Conservation (phyloP, 2,329 filamentous ascomycete species). For the Neonectria punicea region DNA sequence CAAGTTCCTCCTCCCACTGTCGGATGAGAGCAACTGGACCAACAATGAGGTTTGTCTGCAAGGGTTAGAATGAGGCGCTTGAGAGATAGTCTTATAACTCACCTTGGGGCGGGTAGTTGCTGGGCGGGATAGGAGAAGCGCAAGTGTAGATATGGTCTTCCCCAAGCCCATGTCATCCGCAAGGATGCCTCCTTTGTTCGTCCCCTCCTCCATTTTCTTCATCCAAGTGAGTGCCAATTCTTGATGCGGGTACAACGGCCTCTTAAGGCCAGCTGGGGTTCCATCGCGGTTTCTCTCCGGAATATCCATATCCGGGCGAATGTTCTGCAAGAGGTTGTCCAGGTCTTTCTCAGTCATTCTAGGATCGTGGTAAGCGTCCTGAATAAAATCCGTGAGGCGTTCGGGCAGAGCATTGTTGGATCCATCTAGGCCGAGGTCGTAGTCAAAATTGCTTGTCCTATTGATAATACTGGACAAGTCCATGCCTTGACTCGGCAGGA, state of each 20-base stretch:
- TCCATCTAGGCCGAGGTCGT: constrained; percentile 47
- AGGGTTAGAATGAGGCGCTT: constrained; percentile 40
- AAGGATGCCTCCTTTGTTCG: constrained; percentile 87
- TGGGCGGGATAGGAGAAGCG: constrained; percentile 77
- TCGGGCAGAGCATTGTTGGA: constrained; percentile 51
- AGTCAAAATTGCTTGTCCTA: constrained; percentile 52
- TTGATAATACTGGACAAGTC: constrained; percentile 50
- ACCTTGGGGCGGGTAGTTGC: constrained; percentile 58
- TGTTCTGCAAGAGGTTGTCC: constrained; percentile 75
- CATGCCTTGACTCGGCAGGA: constrained; percentile 8
- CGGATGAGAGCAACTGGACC: constrained; percentile 82
- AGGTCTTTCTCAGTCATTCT: constrained; percentile 69
- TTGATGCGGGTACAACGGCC: constrained; percentile 82
- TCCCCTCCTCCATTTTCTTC: constrained; percentile 78
- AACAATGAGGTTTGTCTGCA: constrained; percentile 83
- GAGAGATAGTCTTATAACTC: background rate
- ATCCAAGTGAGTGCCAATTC: constrained; percentile 87
- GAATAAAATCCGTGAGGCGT: constrained; percentile 47
- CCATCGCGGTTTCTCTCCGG: constrained; percentile 70
- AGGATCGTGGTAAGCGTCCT: constrained; percentile 51
- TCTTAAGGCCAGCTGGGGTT: constrained; percentile 75
- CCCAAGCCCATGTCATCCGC: constrained; percentile 95
- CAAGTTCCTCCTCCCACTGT: constrained; percentile 87
- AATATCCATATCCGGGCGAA: constrained; percentile 76
- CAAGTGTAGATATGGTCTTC: constrained; percentile 87